Conservation (phyloP, 345 rosid species). For the Tarenaya hassleriana region DNA sequence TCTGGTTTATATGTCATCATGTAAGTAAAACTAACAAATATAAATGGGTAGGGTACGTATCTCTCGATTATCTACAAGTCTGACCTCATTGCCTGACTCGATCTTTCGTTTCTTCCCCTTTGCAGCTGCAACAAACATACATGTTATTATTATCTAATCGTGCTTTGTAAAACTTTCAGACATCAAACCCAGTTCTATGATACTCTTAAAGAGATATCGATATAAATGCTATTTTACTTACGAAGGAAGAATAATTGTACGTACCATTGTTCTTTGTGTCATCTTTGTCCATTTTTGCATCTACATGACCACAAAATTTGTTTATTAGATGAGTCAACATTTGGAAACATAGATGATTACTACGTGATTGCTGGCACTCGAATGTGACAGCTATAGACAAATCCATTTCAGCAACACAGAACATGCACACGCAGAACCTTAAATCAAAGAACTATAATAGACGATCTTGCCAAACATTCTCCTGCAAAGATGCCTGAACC, state of each 20-base stretch:
- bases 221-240: background rate
- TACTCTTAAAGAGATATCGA: background rate
- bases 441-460: background rate
- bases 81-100: constrained; percentile 76
- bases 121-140: constrained; percentile 42
- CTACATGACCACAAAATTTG: constrained; percentile 35
- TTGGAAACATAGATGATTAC: background rate
- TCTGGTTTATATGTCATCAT: background rate
- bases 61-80: constrained; percentile 24
- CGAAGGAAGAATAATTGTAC: constrained; percentile 1
- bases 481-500: background rate
- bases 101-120: constrained; percentile 86
- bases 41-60: constrained; percentile 4
- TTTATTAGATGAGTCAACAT: constrained; percentile 8
- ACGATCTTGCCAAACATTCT: constrained; percentile 2
- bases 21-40: background rate
- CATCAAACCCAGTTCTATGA: constrained; percentile 6
- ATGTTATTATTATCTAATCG: background rate
- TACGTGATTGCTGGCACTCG: constrained; percentile 4
- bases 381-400: background rate
- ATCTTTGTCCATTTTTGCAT: constrained; percentile 78
- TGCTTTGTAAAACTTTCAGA: background rate
- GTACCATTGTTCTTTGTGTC: constrained; percentile 67
- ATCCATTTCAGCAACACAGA: background rate
- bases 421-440: constrained; percentile 3